Base-by-base conservation (phyloP, 2,329 filamentous ascomycete species). In the Didymellaceae sp. region DNA sequence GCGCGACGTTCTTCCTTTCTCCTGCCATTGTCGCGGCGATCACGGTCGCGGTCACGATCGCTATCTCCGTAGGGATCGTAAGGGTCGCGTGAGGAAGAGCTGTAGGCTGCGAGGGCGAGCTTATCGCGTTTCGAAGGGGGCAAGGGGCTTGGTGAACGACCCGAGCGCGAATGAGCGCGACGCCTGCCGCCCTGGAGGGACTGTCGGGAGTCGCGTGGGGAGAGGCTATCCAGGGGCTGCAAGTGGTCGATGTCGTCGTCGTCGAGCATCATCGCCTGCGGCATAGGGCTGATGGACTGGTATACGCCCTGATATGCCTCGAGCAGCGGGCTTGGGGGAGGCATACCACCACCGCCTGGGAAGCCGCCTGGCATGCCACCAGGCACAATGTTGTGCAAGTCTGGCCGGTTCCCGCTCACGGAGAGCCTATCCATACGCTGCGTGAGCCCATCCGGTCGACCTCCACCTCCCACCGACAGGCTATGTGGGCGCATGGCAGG, bases 251-350 rank as follows among this genome's bases (percentile, higher is more conserved):
- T 78, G 26, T 81, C 77, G 25, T 52, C 48, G 22, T 78, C 73
- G 38, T 78, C 66, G 18, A 92, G 77, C 62, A 84, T 77, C 50
- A 84, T 77, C 0, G 92, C 90, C 0, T 91, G 91, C 0, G 92
- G 92, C 90, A 97, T 96, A 0, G 93, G 92, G 0, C 92, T 96
- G 63, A 95, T 89, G 50, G 90, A 90, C 73, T 97, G 93, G 65
- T 96, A 97, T 0, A 92, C 96, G 30, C 93, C 93, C 55, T 87
- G 88, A 74, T 97, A 97, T 1, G 94, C 87, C 74, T 97, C 93
- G 2, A 96, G 83, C 40, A 97, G 79, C 0, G 93, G 94, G 55
- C 91, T 96, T 1, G 85, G 85, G 0, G 91, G 90, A 1, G 90
- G 82, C 34, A 80, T 70, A 25, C 67, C 51, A 14, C 70, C 51